Base-by-base conservation (phyloP, 805 yeast species). In the Yarrowia deformans region DNA sequence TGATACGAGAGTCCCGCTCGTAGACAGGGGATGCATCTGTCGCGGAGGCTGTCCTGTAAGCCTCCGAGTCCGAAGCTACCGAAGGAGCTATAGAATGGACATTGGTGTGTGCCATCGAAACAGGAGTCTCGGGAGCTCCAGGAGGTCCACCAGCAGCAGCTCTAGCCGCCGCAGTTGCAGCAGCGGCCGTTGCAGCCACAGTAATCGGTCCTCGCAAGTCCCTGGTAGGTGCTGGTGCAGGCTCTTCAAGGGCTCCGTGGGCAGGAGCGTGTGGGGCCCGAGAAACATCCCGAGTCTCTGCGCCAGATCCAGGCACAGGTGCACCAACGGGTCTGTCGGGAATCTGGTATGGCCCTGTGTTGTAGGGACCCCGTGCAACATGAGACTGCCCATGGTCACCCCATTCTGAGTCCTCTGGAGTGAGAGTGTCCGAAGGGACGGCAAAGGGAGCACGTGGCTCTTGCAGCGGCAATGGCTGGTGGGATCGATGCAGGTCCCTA, bases 381-480 rank as follows among this genome's bases (percentile, higher is more conserved):
- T 54, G 45, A 14, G 45, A 34, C 23, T 34, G 29, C 3, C 16
- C 63, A 7, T 40, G 48, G 6, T 55, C 35, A 12, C 35, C 61
- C 61, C 61, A 55, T 14, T 55, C 61, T 23, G 61, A 56, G 63
- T 42, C n/a, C n/a, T 56, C 63, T 9, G 63, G 63, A 16, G 63
- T 56, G 48, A 40, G 3, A 7, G 42, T 56, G 19, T 56, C 63
- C 16, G 63, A 16, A 13, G 63, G 63, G 23, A 56, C 10, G 14
- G 37, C 16, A n/a, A 7, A 39, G 3, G 18, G 23, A 2, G 13
- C 46, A 8, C 29, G 56, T 4, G 35, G 37, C 5, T 16, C 32
- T 19, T 55, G 14, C 45, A 29, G 29, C 1, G 37, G 43, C 60
- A 29, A 29, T 1, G 37, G 43, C 60, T 19, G 45, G 6, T 35